Base-by-base conservation (phyloP, 768 basidiomycete genomes). In the Mycena amicta region DNA sequence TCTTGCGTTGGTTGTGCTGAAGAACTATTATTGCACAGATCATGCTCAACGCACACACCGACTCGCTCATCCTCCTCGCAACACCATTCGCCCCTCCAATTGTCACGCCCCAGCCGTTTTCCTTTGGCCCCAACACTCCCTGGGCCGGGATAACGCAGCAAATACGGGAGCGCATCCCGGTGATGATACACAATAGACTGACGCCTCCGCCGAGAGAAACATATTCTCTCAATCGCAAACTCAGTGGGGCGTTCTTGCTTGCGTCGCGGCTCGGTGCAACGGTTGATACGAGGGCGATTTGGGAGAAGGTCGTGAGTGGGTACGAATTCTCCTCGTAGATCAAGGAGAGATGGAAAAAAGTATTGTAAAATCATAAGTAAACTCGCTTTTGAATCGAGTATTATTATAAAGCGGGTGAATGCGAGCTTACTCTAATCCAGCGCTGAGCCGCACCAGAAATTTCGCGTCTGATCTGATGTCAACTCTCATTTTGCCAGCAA, bases 201-300 rank as follows among this genome's bases (percentile, higher is more conserved):
- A 95, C 93, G 0, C 96, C 96, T 0, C 96, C 96, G 2, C 96
- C 96, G 0, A 77, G 84, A 56, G 95, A 98, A 75, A 98, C 96
- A 1, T 98, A 98, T 71, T 93, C 92, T 71, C 75, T 98, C 53
- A 98, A 99, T 71, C 77, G 94, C 67, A 94, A 93, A 79, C 65
- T 93, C 67, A 92, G 91, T 61, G 91, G 92, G 0, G 84, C 88
- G 4, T 93, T 93, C 71, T 72, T 94, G 60, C 77, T 94, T 1
- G 90, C 92, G 5, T 83, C 90, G 22, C 80, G 90, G 52, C 74
- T 98, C 23, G 80, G 80, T 26, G 92, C 92, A 8, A 80, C 75
- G 0, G 84, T 98, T 15, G 83, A 94, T 68, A 89, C 92, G 53
- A 81, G 78, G 68, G 74, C 67, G 23, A 70, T 98, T 40, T 95